Percentiles rank a stretch among this genome's conserved stretches.
Conservation (phyloP, 179 eudicot species). For the Corrigiola litoralis region DNA sequence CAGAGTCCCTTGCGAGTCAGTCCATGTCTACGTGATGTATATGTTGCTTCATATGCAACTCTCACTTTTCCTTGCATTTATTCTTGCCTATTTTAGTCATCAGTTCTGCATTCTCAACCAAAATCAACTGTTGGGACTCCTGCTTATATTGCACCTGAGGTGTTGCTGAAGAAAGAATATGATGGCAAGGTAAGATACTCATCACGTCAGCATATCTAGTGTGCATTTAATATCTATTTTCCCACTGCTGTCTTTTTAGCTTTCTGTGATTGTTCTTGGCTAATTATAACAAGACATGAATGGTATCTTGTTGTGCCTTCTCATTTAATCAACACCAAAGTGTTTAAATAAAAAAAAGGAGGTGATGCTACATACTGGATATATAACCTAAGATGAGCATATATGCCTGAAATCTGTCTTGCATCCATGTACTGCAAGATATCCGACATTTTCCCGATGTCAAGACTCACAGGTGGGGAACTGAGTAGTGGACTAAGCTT, state of each 20-base stretch:
- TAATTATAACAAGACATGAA: neutral
- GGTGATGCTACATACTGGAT: too few relatives aligned
- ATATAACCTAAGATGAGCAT: too few relatives aligned
- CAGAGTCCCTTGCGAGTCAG: neutral
- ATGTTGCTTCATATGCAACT: neutral
- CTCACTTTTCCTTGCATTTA: constrained; percentile 3
- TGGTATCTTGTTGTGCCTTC: neutral
- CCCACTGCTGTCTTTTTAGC: neutral
- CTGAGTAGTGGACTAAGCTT: too few relatives aligned
- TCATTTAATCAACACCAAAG: neutral
- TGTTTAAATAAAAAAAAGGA: too few relatives aligned
- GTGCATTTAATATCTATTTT: neutral
- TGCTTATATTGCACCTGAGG: constrained; percentile 95
- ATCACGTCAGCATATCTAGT: neutral
- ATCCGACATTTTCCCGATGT: too few relatives aligned
- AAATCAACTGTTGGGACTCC: constrained; percentile 98
- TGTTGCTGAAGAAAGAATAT: constrained; percentile 82
- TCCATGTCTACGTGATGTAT: neutral
- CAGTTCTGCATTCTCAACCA: constrained; percentile 96
- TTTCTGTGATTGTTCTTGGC: neutral
- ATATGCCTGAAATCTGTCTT: too few relatives aligned
- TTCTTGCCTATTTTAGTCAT: constrained; percentile 46
- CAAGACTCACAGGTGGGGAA: too few relatives aligned
- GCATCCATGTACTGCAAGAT: too few relatives aligned
- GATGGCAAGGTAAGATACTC: constrained; percentile 74